Percentiles rank a stretch among this genome's conserved stretches.
Evolutionary conservation across 768 basidiomycete species (phyloP).

Genomic region (Kwoniella bestiolae): DNA sequence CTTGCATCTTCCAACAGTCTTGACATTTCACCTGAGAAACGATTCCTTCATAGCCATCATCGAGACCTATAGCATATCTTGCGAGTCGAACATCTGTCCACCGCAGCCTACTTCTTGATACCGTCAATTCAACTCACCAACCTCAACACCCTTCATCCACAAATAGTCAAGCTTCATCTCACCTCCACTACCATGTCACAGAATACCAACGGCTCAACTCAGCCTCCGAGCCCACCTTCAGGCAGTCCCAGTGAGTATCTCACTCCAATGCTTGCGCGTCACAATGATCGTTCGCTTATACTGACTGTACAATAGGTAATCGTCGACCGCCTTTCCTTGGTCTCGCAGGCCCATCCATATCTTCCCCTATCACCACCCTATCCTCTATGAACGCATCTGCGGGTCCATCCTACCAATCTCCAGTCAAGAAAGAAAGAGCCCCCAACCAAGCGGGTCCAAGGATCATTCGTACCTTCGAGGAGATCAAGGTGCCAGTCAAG

Average conservation of each 20-base stretch:
- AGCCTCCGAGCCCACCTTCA: background rate
- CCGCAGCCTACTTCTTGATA: no score
- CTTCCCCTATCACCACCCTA: constrained; percentile 15
- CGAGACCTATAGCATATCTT: no score
- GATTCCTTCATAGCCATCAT: no score
- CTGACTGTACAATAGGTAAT: background rate
- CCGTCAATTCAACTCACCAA: no score
- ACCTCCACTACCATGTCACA: constrained; percentile 4
- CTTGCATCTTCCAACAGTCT: no score
- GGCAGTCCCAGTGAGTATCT: background rate
- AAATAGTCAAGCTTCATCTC: no score
- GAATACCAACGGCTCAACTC: background rate
- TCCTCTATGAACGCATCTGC: background rate
- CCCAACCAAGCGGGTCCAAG: constrained; percentile 18
- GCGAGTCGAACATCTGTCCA: no score
- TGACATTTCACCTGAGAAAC: no score
- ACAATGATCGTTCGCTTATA: background rate
- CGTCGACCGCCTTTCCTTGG: constrained; percentile 14
- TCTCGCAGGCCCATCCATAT: constrained; percentile 9
- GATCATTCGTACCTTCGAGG: constrained; percentile 45
- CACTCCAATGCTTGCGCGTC: no score
- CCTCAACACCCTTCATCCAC: no score
- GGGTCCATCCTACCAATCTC: background rate
- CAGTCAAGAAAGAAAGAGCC: constrained; percentile 12
- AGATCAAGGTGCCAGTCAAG: constrained; percentile 40